These are phyloP conservation scores for Herpotrichia juniperi DNA, from an alignment of 2,329 filamentous ascomycete genomes.

Conservation along the genomic window DNA sequence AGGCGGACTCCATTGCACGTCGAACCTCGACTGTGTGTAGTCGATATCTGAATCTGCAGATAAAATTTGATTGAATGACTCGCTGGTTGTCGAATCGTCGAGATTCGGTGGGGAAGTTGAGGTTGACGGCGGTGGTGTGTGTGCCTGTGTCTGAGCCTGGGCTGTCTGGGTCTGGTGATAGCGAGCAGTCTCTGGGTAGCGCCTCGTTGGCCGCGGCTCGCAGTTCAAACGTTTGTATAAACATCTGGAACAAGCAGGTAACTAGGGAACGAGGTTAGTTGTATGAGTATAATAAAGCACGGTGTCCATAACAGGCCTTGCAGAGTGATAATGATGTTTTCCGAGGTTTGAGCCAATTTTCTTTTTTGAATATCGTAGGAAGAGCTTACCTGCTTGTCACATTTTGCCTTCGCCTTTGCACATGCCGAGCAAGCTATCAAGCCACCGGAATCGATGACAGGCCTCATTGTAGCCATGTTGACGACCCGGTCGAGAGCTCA, in stretches of 20 bases:
- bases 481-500: too few relatives aligned
- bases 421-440: constrained; percentile 9
- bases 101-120: not conserved
- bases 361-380: not conserved
- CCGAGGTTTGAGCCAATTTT: too few relatives aligned
- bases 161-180: not conserved
- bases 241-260: constrained; percentile 11
- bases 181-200: constrained; percentile 3
- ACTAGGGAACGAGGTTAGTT: constrained; percentile 1
- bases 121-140: not conserved
- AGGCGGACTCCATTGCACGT: not conserved
- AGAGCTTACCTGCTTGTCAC: constrained; percentile 5
- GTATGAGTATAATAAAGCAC: too few relatives aligned
- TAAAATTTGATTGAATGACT: not conserved
- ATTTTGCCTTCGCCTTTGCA: constrained; percentile 12
- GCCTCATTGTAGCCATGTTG: too few relatives aligned
- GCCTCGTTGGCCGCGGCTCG: constrained; percentile 2
- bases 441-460: too few relatives aligned
- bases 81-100: not conserved
- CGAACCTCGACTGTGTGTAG: too few relatives aligned
- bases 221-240: constrained; percentile 10
- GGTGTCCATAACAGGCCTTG: too few relatives aligned
- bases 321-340: too few relatives aligned
- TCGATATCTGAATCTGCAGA: not conserved
- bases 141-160: not conserved